phyloP scores from a whole-genome alignment of 31 red algal genomes.

The Odonthalia washingtoniensis region DNA sequence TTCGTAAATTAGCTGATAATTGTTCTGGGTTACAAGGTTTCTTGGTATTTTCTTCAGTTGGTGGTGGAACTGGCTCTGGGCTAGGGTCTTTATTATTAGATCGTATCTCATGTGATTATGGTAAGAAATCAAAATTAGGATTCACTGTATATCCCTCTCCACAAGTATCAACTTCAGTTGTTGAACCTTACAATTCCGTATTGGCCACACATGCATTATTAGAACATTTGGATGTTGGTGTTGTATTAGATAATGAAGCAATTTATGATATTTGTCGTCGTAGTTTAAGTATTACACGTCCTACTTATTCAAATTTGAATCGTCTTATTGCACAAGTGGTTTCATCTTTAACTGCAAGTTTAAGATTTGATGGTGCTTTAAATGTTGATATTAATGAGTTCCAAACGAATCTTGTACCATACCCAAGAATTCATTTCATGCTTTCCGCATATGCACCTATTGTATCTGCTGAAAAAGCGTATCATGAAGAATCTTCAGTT shows the following conservation, averaged over 20 bases:
- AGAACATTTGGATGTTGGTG: conserved; percentile 97
- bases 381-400: conserved; percentile 99
- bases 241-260: conserved; percentile 98
- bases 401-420: conserved; percentile 99
- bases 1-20: conserved; percentile 98
- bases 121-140: conserved; percentile 98
- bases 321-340: conserved; percentile 99
- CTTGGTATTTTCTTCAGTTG: conserved; percentile 97
- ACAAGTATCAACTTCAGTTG: conserved; percentile 97
- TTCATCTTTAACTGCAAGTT: conserved; percentile 95
- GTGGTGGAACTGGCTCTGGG: conserved; percentile 99
- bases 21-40: conserved; percentile 98
- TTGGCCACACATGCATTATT: conserved; percentile 98
- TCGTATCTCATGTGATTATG: conserved; percentile 98
- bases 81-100: conserved; percentile 98
- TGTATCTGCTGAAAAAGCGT: conserved; percentile 94
- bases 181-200: conserved; percentile 99
- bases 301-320: conserved; percentile 98
- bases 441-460: conserved; percentile 98
- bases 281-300: conserved; percentile 88
- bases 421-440: conserved; percentile 99
- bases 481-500: conserved; percentile 95
- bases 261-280: conserved; percentile 99
- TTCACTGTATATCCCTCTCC: conserved; percentile 99
- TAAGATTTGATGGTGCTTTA: conserved; percentile 98